Percentiles rank a stretch among this genome's conserved stretches.
Evolutionary conservation across 305 asterid species (phyloP).

Genomic region (Rubia balearica): DNA sequence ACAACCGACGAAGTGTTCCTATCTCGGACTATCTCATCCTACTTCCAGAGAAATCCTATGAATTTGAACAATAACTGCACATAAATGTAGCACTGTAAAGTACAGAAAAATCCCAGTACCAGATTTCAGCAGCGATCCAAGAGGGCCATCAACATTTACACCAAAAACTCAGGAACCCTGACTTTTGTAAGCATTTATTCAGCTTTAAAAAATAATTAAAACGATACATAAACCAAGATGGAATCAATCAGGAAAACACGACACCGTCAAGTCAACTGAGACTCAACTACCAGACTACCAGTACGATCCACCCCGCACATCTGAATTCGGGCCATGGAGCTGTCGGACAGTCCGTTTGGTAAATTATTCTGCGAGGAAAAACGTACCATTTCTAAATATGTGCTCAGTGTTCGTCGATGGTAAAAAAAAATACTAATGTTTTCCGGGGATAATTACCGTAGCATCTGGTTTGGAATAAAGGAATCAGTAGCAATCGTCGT

Average conservation of each 20-base stretch:
- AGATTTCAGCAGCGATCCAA: conserved; percentile 22
- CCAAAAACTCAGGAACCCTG: background rate
- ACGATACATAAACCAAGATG: too few species aligned
- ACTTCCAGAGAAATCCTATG: background rate
- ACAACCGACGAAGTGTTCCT: too few species aligned
- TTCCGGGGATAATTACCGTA: background rate
- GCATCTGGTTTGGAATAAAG: background rate
- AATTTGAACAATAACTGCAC: background rate
- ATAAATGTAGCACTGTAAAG: background rate
- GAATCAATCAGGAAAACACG: too few species aligned
- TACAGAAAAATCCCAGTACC: conserved; percentile 23
- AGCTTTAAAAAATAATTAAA: background rate
- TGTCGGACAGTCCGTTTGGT: background rate
- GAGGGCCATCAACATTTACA: conserved; percentile 16
- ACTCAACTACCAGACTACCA: conserved; percentile 1
- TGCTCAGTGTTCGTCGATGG: background rate
- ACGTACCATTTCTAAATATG: background rate
- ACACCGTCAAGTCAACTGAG: conserved; percentile 9
- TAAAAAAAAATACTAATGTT: background rate
- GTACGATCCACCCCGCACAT: background rate
- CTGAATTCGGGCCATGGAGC: too few species aligned
- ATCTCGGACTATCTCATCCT: too few species aligned
- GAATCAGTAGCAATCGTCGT: background rate
- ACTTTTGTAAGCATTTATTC: conserved; percentile 10
- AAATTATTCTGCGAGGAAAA: background rate